Percentiles rank a stretch among this genome's conserved stretches.
phyloP scores from a whole-genome alignment of 2,329 filamentous ascomycete genomes.

The Neofusicoccum parvum region DNA sequence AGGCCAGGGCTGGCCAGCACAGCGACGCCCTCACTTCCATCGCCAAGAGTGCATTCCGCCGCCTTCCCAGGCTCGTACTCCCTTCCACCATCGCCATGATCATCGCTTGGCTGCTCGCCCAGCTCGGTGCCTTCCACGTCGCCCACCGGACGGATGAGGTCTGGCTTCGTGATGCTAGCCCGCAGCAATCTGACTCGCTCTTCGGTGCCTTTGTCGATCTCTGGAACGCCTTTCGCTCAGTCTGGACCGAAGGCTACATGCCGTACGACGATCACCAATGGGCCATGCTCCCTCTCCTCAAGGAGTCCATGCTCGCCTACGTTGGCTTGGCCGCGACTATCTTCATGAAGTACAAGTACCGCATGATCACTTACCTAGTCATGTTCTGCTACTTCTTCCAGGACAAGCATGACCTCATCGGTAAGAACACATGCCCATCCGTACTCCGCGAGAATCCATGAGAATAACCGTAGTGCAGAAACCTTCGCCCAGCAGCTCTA shows the following conservation, averaged over 20 bases:
- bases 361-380: constrained; percentile 49
- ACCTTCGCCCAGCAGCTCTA: constrained; percentile 57
- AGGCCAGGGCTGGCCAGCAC: constrained; percentile 50
- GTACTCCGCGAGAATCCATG: too few species aligned
- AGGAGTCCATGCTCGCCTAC: constrained; percentile 56
- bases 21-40: constrained; percentile 50
- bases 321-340: constrained; percentile 51
- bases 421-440: constrained; percentile 34
- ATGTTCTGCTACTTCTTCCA: constrained; percentile 54
- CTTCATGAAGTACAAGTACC: constrained; percentile 52
- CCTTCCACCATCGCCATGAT: constrained; percentile 55
- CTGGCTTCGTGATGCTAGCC: constrained; percentile 56
- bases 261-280: constrained; percentile 59
- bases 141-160: constrained; percentile 52
- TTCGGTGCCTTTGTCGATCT: constrained; percentile 48
- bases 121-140: constrained; percentile 52
- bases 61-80: constrained; percentile 54
- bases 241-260: constrained; percentile 56
- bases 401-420: constrained; percentile 48
- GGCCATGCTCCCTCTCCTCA: constrained; percentile 54
- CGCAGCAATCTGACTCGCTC: constrained; percentile 47
- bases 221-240: constrained; percentile 48
- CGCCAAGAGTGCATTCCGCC: constrained; percentile 57
- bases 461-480: constrained; percentile 39
- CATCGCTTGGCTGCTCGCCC: constrained; percentile 53